Conservation (phyloP, 805 yeast species). For the Candida insectalens region DNA sequence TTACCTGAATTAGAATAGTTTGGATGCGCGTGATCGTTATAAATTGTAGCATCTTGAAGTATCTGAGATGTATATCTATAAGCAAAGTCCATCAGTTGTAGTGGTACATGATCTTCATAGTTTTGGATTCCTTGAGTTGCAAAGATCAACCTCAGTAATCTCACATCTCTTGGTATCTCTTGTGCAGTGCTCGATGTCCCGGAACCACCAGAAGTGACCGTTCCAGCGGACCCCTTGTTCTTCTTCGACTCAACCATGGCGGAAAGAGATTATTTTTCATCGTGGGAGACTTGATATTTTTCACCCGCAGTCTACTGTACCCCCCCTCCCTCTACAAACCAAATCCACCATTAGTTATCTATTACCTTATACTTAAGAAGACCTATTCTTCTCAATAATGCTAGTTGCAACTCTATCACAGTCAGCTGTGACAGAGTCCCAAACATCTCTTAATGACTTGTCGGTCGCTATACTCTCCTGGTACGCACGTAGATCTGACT, state of each 20-base stretch:
- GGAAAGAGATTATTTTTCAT: no score
- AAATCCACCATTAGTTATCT: no score
- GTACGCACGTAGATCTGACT: slow-evolving; percentile 8
- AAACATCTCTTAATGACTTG: slow-evolving; percentile 3
- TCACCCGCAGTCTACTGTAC: no score
- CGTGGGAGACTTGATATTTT: no score
- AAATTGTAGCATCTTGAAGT: slow-evolving; percentile 79
- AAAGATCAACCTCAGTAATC: slow-evolving; percentile 78
- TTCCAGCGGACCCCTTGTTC: not conserved
- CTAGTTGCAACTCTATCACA: no score
- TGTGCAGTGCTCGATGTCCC: not conserved
- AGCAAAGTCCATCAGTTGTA: slow-evolving; percentile 96
- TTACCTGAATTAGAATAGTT: slow-evolving; percentile 29
- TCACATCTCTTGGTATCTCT: slow-evolving; percentile 77
- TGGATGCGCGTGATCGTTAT: slow-evolving; percentile 69
- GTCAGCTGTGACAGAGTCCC: slow-evolving; percentile 7
- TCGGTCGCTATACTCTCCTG: slow-evolving; percentile 12
- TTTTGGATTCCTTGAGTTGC: slow-evolving; percentile 89
- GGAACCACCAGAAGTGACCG: not conserved
- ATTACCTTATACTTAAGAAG: no score
- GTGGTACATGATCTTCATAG: slow-evolving; percentile 92
- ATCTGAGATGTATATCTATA: slow-evolving; percentile 79
- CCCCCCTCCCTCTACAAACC: no score
- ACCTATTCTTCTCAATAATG: no score
- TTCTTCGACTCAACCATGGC: not conserved